These are phyloP conservation scores for Andrographis paniculata DNA, from an alignment of 305 asterid species.

Conservation along the genomic window DNA sequence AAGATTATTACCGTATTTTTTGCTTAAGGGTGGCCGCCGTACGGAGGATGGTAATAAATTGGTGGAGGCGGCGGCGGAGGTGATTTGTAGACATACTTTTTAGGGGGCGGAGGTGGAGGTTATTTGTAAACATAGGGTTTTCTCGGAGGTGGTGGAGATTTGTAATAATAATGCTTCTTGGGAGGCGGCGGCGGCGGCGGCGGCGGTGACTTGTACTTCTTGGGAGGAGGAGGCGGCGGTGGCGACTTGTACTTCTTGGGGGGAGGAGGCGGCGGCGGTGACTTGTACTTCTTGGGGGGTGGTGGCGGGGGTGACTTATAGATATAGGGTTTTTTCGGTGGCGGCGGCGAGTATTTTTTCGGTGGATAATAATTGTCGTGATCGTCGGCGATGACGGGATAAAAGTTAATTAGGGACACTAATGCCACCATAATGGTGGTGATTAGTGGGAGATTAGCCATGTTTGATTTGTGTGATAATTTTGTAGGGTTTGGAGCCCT, in stretches of 20 bases:
- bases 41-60: too few species aligned
- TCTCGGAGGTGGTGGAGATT: constrained; percentile 13
- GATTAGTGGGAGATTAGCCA: background rate
- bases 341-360: background rate
- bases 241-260: too few species aligned
- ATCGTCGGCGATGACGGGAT: background rate
- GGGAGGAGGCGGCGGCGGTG: too few species aligned
- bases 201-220: too few species aligned
- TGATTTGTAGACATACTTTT: constrained; percentile 6
- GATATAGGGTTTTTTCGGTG: constrained; percentile 21
- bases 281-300: too few species aligned
- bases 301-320: too few species aligned
- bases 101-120: constrained; percentile 21
- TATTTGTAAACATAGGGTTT: constrained; percentile 16
- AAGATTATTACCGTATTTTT: too few species aligned
- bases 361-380: background rate
- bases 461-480: background rate
- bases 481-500: background rate
- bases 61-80: constrained; percentile 16
- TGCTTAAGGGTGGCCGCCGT: too few species aligned
- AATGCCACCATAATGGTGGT: background rate
- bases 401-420: background rate
- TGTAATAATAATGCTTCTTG: constrained; percentile 7
- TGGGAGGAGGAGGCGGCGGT: too few species aligned
- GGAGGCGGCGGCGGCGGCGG: background rate